These are phyloP conservation scores for Botryotinia calthae DNA, from an alignment of 2,329 filamentous ascomycete genomes.

Conservation along the genomic window DNA sequence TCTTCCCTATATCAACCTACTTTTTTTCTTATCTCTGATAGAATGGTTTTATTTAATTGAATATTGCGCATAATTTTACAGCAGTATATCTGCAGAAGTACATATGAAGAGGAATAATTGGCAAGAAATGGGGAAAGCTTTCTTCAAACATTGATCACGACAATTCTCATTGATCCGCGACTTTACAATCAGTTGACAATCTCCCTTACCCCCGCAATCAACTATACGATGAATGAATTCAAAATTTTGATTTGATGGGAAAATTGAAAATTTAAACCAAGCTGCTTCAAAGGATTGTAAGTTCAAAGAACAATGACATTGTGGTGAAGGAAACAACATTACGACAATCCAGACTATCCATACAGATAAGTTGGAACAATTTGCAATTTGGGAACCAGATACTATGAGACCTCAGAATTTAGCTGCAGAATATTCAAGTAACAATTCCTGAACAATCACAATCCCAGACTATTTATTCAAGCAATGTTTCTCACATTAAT, in stretches of 20 bases:
- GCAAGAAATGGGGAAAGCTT: background rate
- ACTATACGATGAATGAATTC: background rate
- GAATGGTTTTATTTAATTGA: background rate
- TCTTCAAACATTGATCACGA: background rate
- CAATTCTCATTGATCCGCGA: background rate
- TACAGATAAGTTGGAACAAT: background rate
- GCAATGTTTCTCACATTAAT: background rate
- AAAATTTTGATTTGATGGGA: background rate
- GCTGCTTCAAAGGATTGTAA: background rate
- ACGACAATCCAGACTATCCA: background rate
- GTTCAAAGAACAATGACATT: background rate
- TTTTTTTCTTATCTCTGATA: background rate
- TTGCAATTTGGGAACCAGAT: background rate
- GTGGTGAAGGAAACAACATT: background rate
- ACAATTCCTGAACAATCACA: background rate
- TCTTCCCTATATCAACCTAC: conserved; percentile 30
- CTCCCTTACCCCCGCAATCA: background rate
- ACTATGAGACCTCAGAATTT: background rate
- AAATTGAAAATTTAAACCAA: background rate
- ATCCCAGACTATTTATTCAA: background rate
- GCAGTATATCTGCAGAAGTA: background rate
- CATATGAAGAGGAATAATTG: background rate
- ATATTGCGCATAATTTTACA: background rate
- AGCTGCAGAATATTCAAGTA: background rate
- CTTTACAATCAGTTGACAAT: background rate